Evolutionary conservation across 805 yeast genomes (phyloP).

Genomic region (Helenozyma rhizophorensis): DNA sequence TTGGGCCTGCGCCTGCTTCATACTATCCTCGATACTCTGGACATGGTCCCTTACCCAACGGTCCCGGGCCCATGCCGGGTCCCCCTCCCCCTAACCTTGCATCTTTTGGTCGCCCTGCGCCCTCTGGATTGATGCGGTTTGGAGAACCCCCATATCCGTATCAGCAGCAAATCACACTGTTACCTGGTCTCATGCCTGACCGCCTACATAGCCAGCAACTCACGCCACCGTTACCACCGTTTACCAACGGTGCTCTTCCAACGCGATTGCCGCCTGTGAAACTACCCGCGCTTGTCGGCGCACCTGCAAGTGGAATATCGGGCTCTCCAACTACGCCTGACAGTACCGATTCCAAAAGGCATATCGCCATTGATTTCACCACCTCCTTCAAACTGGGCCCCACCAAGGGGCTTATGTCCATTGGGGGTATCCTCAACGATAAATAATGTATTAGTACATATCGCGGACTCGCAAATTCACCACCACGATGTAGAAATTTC

Average conservation of each 20-base stretch:
- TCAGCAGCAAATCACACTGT: too few relatives aligned
- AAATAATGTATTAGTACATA: too few relatives aligned
- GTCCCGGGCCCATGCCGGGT: conserved; percentile 41
- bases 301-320: too few relatives aligned
- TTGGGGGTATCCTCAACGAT: conserved; percentile 37
- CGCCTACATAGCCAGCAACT: background rate
- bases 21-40: conserved; percentile 33
- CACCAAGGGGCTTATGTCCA: conserved; percentile 27
- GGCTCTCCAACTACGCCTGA: too few relatives aligned
- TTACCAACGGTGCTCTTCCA: too few relatives aligned
- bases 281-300: conserved; percentile 13
- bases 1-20: conserved; percentile 9
- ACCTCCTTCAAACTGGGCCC: conserved; percentile 10
- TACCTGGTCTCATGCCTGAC: too few relatives aligned
- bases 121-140: too few relatives aligned
- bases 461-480: too few relatives aligned
- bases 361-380: conserved; percentile 19
- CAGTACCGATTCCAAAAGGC: too few relatives aligned
- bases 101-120: too few relatives aligned
- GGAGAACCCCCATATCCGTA: too few relatives aligned
- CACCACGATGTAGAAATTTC: too few relatives aligned
- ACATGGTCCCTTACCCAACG: conserved; percentile 34
- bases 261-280: conserved; percentile 5
- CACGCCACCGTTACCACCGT: background rate
- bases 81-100: conserved; percentile 38